A percentile compares a stretch with the other conserved stretches of the same genome.
Conservation (phyloP, 495 filamentous ascomycete genomes). For the Podospora pseudoanserina region DNA sequence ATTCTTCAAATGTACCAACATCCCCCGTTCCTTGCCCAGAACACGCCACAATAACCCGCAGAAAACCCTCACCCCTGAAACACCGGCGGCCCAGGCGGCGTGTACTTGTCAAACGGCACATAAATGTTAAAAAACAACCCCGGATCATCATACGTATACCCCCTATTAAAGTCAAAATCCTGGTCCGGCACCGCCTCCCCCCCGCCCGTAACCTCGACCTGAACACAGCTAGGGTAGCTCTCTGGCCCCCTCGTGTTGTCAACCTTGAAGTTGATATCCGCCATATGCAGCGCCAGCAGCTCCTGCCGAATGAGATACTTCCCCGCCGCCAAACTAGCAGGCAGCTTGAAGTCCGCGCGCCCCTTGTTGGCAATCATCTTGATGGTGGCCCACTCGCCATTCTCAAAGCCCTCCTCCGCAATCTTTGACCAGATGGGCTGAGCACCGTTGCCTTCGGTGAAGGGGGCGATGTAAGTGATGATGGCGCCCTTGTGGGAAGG, state of each 20-base stretch:
- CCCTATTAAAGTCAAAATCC: conserved; percentile 30
- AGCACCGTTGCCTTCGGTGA: conserved; percentile 31
- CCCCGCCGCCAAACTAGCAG: conserved; percentile 30
- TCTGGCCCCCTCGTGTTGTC: conserved; percentile 32
- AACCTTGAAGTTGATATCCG: conserved; percentile 36
- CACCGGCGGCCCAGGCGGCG: conserved; percentile 15
- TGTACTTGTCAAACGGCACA: conserved; percentile 16
- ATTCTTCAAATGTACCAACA: no score
- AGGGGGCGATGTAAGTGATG: conserved; percentile 45
- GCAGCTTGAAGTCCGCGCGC: conserved; percentile 42
- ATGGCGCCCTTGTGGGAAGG: conserved; percentile 47
- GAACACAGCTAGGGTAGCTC: conserved; percentile 42
- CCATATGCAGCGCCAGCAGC: conserved; percentile 39
- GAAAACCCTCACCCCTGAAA: neutral
- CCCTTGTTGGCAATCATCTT: conserved; percentile 42
- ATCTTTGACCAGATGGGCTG: conserved; percentile 49
- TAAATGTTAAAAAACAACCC: conserved; percentile 42
- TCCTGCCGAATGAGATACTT: conserved; percentile 43
- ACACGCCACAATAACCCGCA: no score
- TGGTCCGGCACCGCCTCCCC: conserved; percentile 30
- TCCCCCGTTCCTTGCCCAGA: no score
- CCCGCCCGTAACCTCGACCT: conserved; percentile 38
- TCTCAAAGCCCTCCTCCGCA: conserved; percentile 39
- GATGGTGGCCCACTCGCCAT: conserved; percentile 39
- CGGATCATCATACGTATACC: conserved; percentile 31